These are phyloP conservation scores for Diaporthe capsici DNA, from an alignment of 2,329 filamentous ascomycete species.

Conservation along the genomic window DNA sequence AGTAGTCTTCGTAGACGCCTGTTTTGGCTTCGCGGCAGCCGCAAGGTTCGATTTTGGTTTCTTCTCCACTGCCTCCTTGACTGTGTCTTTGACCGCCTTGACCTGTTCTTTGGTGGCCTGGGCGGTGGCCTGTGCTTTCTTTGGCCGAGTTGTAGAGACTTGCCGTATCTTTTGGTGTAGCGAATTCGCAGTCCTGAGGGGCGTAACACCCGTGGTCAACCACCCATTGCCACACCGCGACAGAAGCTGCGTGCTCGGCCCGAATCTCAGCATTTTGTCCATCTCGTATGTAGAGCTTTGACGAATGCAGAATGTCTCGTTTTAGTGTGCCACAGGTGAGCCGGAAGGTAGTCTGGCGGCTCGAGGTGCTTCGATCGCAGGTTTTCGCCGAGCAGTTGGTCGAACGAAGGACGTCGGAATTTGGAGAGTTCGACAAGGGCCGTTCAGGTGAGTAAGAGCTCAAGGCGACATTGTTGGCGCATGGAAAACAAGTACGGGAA, in stretches of 20 bases:
- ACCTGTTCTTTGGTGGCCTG: conserved; percentile 32
- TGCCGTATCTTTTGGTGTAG: conserved; percentile 29
- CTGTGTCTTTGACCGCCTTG: background rate
- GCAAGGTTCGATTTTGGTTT: conserved; percentile 8
- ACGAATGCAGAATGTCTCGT: background rate
- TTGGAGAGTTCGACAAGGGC: background rate
- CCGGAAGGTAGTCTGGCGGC: background rate
- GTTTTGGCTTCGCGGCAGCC: conserved; percentile 22
- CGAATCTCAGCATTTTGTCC: conserved; percentile 35
- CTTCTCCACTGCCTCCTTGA: conserved; percentile 16
- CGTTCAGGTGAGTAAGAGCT: background rate
- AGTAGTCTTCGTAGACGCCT: conserved; percentile 23
- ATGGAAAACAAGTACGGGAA: conserved; percentile 22
- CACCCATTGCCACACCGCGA: conserved; percentile 30
- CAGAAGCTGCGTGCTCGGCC: conserved; percentile 29
- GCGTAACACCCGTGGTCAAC: conserved; percentile 24
- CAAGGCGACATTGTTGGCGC: conserved; percentile 13
- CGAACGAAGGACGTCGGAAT: background rate
- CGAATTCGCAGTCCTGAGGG: background rate
- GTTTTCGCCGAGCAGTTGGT: background rate
- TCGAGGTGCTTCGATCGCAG: background rate
- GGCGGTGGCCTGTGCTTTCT: conserved; percentile 30
- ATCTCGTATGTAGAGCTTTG: background rate
- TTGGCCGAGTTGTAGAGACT: conserved; percentile 38
- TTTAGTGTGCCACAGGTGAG: background rate